A percentile compares a stretch with the other conserved stretches of the same genome.
Conservation (phyloP, 2,329 filamentous ascomycete genomes). For the Fusarium sp. region DNA sequence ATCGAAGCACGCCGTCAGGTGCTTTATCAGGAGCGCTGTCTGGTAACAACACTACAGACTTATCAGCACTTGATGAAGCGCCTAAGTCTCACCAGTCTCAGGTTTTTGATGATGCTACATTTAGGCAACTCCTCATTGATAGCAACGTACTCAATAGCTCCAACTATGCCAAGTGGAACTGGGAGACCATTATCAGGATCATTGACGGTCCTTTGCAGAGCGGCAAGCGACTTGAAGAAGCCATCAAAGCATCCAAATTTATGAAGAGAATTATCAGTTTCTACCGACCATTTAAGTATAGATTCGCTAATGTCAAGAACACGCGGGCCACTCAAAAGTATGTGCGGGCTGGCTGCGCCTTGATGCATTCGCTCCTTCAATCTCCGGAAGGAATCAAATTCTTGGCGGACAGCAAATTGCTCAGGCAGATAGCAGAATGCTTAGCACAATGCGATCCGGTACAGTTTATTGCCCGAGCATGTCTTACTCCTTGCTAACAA, state of each 20-base stretch:
- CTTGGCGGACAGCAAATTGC: slow-evolving; percentile 88
- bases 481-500: slow-evolving; percentile 36
- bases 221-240: slow-evolving; percentile 91
- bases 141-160: slow-evolving; percentile 88
- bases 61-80: slow-evolving; percentile 66
- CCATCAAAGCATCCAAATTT: slow-evolving; percentile 94
- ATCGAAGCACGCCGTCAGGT: slow-evolving; percentile 74
- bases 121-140: slow-evolving; percentile 75
- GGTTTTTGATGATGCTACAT: slow-evolving; percentile 69
- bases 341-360: slow-evolving; percentile 85
- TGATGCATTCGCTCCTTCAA: slow-evolving; percentile 88
- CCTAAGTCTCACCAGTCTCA: slow-evolving; percentile 61
- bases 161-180: slow-evolving; percentile 96
- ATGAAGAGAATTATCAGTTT: slow-evolving; percentile 95
- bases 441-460: slow-evolving; percentile 94
- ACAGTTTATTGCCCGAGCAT: slow-evolving; percentile 44
- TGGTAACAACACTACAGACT: slow-evolving; percentile 59
- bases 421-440: slow-evolving; percentile 95
- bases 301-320: slow-evolving; percentile 90
- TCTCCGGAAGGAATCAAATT: slow-evolving; percentile 87
- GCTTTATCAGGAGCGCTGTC: slow-evolving; percentile 53
- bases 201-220: slow-evolving; percentile 94
- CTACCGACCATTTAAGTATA: slow-evolving; percentile 95
- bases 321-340: slow-evolving; percentile 96
- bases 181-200: slow-evolving; percentile 89